Evolutionary conservation across 176 grass and related monocot species (phyloP), one percentile per base, ranked within the genome.

Genomic region (Hordeum marinum): DNA sequence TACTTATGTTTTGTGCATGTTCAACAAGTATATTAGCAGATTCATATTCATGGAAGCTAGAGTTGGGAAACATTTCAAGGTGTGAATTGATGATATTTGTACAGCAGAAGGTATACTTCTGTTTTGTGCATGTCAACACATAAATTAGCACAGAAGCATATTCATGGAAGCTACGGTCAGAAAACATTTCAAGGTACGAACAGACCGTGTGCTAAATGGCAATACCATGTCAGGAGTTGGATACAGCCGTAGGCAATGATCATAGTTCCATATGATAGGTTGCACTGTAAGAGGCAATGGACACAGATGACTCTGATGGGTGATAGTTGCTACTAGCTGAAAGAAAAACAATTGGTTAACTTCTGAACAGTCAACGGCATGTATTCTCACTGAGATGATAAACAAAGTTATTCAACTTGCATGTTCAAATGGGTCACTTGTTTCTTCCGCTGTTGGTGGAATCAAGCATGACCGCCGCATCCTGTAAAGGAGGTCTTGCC

Each of bases 261-360:
- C 96, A 71, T 94, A 98, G 88, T 95, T 98, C 96, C 96, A 98
- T 87, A 98, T 95, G 83, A 98, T 93, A 71, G 93, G 93, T 78
- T 95, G 92, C 69, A 98, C 89, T 70, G 96, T 98, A 59, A 95
- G 89, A 68, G 96, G 96, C 88, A 98, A 82, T 64, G 96, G 96
- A 80, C 96, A 98, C 79, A 98, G 96, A 90, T 98, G 96, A 82
- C 96, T 92, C 87, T 98, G 96, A 87, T 98, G 96, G 57, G 93
- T 98, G 68, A 98, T 90, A 37, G 96, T 98, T 50, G 93, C 96
- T 77, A 98, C 93, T 72, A 98, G 91, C 96, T 95, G 96, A 18
- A 46, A 92, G 13, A 27, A 42, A 69, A 88, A 70, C 27, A 46
- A 83, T 61, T 24, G 39, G 15, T 85, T 79, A 69, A 75, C 64